phyloP scores from a whole-genome alignment of 2,329 filamentous ascomycete species.

The Alternaria atra region DNA sequence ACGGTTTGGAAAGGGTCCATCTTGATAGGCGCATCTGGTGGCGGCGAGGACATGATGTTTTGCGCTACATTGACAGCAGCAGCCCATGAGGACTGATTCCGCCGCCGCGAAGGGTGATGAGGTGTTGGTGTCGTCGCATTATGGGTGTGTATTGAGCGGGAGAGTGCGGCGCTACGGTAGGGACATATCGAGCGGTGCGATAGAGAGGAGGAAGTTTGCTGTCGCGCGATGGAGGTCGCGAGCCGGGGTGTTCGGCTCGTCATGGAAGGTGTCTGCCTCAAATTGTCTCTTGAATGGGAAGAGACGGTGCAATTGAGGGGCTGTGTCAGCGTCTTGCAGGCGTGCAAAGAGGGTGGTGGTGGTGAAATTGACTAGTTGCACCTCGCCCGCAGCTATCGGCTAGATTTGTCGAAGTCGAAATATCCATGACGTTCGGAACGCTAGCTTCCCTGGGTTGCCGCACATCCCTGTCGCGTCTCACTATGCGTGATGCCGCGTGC shows the following conservation, averaged over 20 bases:
- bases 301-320: slow-evolving; percentile 37
- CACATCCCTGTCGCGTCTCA: slow-evolving; percentile 11
- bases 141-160: slow-evolving; percentile 7
- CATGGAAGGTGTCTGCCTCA: slow-evolving; percentile 29
- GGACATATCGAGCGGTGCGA: slow-evolving; percentile 39
- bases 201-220: slow-evolving; percentile 23
- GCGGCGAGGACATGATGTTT: slow-evolving; percentile 73
- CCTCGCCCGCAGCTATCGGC: slow-evolving; percentile 19
- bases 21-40: slow-evolving; percentile 71
- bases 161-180: slow-evolving; percentile 18
- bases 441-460: slow-evolving; percentile 11
- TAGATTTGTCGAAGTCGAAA: slow-evolving; percentile 17
- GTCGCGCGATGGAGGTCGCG: slow-evolving; percentile 43
- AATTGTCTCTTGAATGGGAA: neutral
- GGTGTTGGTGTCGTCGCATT: slow-evolving; percentile 34
- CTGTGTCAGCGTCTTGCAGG: slow-evolving; percentile 12
- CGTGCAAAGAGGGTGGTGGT: slow-evolving; percentile 12
- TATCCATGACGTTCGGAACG: slow-evolving; percentile 21
- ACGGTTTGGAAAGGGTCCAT: slow-evolving; percentile 90
- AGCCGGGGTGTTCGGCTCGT: slow-evolving; percentile 49
- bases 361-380: slow-evolving; percentile 6
- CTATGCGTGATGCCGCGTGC: neutral
- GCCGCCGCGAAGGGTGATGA: slow-evolving; percentile 54
- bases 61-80: slow-evolving; percentile 74
- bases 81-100: slow-evolving; percentile 73